Base-by-base conservation (phyloP, 352 stramenopile genomes). In the Globisporangium nodosum region DNA sequence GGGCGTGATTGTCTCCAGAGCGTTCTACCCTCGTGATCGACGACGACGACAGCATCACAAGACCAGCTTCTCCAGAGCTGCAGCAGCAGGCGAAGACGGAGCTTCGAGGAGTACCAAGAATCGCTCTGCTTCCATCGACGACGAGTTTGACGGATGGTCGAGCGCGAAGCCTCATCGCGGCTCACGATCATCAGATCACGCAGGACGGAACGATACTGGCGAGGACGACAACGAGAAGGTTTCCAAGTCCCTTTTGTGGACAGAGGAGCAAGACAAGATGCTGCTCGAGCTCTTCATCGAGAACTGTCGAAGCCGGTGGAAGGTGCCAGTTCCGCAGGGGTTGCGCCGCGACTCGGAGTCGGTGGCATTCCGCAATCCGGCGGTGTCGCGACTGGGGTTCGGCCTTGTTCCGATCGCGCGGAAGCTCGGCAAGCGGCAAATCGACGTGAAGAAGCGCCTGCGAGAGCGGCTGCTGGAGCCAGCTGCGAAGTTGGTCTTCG, bases 371-470 rank as follows among this genome's bases (percentile, higher is more conserved):
- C 81, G 83, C 52, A 78, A 81, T 8, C 68, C 82, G 20, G 83
- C 67, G 4, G 54, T 90, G 16, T 87, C 75, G 24, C 70, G 83
- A 16, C 69, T 71, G 45, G 79, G 80, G 30, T 85, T 90, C 56
- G 79, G 70, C 30, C 54, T 89, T 9, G 78, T 88, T 9, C 71
- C 73, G 5, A 85, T 92, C 30, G 68, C 83, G 21, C 66, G 78
- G 20, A 87, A 77, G 60, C 56, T 92, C 4, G 71, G 67, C 20
- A 90, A 90, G 27, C 69, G 81, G 1, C 77, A 77, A 21, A 90
- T 90, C 49, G 83, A 92, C 46, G 83, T 92, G 30, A 89, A 90
- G 66, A 89, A 90, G 54, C 66, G 83, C 1, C 56, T 92, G 2
- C 88, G 87, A 55, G 79, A 89, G 58, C 83, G 83, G 54, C 52